Percentiles rank a stretch among this genome's conserved stretches.
phyloP scores from a whole-genome alignment of 1,284 basidiomycete species.

The Entoloma clypeatum region DNA sequence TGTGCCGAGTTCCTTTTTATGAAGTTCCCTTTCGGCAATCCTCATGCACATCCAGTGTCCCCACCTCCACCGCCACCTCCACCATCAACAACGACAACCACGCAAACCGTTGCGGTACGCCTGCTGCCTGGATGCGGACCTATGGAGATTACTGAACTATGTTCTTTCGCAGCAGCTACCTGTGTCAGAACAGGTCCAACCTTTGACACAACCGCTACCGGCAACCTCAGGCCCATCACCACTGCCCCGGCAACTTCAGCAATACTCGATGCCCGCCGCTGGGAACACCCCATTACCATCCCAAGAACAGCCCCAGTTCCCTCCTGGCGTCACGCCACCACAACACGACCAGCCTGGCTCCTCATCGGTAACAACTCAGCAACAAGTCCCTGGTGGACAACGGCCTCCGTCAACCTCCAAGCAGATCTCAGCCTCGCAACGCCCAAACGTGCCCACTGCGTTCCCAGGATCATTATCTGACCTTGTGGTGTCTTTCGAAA shows the following conservation, averaged over 20 bases:
- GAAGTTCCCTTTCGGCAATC: slow-evolving; percentile 3
- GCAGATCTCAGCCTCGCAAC: slow-evolving; percentile 32
- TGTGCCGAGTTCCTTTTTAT: slow-evolving; percentile 22
- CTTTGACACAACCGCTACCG: slow-evolving; percentile 28
- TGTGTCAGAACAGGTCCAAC: slow-evolving; percentile 29
- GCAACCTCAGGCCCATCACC: slow-evolving; percentile 47
- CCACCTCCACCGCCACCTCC: slow-evolving; percentile 35
- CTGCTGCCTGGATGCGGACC: too few species aligned
- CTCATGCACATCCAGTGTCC: slow-evolving; percentile 30
- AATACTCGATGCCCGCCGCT: slow-evolving; percentile 31
- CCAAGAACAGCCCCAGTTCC: slow-evolving; percentile 49
- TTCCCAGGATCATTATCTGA: slow-evolving; percentile 88
- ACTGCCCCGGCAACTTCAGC: slow-evolving; percentile 61
- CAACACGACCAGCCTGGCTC: slow-evolving; percentile 39
- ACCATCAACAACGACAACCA: slow-evolving; percentile 33
- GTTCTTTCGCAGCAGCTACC: slow-evolving; percentile 20
- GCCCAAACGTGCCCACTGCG: slow-evolving; percentile 36
- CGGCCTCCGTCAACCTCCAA: slow-evolving; percentile 44
- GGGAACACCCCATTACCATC: slow-evolving; percentile 28
- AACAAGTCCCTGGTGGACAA: slow-evolving; percentile 32
- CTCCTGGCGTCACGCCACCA: slow-evolving; percentile 64
- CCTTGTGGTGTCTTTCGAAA: slow-evolving; percentile 93
- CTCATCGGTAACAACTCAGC: slow-evolving; percentile 28
- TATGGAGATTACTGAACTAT: slow-evolving; percentile 1
- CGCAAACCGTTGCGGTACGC: slow-evolving; percentile 33